Percentiles rank a stretch among this genome's conserved stretches.
Evolutionary conservation across 305 asterid species (phyloP).

Genomic region (Plantago coronopus): DNA sequence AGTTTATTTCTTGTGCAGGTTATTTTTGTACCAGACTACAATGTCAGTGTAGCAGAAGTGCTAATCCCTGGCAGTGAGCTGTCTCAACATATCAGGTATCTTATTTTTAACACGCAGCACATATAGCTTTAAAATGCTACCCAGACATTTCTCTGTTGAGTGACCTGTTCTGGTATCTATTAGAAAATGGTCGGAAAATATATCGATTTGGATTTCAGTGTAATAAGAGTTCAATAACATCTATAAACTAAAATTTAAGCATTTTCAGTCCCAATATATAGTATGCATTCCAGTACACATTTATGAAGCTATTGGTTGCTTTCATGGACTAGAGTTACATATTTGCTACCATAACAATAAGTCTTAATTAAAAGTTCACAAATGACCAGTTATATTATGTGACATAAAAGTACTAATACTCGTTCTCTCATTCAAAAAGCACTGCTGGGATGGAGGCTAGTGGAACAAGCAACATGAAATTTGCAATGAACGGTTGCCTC

Average conservation of each 20-base stretch:
- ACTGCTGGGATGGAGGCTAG: slow-evolving; percentile 82
- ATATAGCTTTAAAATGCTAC: background rate
- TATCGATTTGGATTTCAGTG: too few species aligned
- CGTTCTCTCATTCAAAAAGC: slow-evolving; percentile 20
- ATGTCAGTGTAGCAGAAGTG: slow-evolving; percentile 65
- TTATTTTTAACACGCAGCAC: background rate
- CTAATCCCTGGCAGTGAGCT: slow-evolving; percentile 74
- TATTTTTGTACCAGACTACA: slow-evolving; percentile 64
- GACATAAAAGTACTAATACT: background rate
- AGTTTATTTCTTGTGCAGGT: slow-evolving; percentile 29
- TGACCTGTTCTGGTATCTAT: background rate
- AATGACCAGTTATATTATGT: background rate
- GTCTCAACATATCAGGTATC: slow-evolving; percentile 66
- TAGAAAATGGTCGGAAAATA: background rate
- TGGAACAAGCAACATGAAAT: slow-evolving; percentile 75
- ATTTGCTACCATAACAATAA: background rate
- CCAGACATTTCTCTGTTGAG: background rate
- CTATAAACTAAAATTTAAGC: too few species aligned
- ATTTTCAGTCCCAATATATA: too few species aligned
- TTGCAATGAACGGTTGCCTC: slow-evolving; percentile 62
- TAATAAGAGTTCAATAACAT: too few species aligned
- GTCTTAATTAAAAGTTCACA: background rate
- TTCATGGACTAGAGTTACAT: background rate
- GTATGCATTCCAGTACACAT: too few species aligned
- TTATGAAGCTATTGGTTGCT: too few species aligned